Evolutionary conservation across 345 rosid genomes (phyloP), one percentile per base, ranked within the genome.

Genomic region (Camelina hispida): DNA sequence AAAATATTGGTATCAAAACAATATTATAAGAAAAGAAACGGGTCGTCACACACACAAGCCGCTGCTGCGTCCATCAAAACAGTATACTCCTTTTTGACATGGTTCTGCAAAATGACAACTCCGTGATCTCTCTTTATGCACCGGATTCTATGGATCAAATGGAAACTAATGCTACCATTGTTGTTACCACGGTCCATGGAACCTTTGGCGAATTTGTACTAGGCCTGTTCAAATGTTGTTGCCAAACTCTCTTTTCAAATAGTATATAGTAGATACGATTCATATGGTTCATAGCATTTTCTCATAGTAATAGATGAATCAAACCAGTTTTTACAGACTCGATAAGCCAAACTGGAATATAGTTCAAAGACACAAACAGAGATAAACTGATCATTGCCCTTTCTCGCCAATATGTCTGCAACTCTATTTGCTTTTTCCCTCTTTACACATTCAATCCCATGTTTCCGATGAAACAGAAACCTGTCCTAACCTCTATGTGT

Each of bases 391-490:
- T 13, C 59, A 54, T 13, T 54, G n/a, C 34, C 34, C n/a, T 53
- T 53, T 53, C 16, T 53, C 10, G 4, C 58, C 16, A 53, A 12
- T 23, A 53, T 13, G 59, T 25, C 34, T 25, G 35, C 35, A 54
- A 54, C 35, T 55, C 60, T 55, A 28, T 55, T 55, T 55, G 60
- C 38, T 55, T 55, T 18, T 55, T 18, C 37, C 60, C 17, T 13
- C 35, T 54, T 54, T 2, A 52, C 32, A 53, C 58, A 53, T 23
- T 53, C 30, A 52, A 22, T 20, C 57, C 15, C 1, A 9, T 12
- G 34, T 53, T 53, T 23, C 18, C 34, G 23, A 18, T 30, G 18
- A 53, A 38, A 61, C 53, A 16, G 18, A 56, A 72, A 20, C 47
- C 17, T 35, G 50, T 17, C 61, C 38, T 44, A 74, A 14, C 25